phyloP scores from a whole-genome alignment of 176 grass and related monocot species.

The Oryza punctata region DNA sequence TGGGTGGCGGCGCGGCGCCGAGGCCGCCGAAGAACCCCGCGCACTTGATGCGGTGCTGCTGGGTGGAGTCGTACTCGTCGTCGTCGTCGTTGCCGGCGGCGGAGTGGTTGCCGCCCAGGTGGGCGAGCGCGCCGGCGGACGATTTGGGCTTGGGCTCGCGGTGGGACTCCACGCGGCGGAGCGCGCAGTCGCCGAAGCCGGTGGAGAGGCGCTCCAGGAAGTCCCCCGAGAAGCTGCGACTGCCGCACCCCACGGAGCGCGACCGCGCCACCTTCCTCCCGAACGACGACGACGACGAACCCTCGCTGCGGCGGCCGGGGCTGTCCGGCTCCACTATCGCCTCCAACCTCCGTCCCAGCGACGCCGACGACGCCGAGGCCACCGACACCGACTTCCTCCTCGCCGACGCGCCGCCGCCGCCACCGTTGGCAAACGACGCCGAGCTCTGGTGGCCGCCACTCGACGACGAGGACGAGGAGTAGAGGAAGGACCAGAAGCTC shows the following conservation, averaged over 20 bases:
- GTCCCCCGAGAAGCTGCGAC: conserved; percentile 87
- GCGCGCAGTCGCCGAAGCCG: conserved; percentile 93
- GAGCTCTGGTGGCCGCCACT: conserved; percentile 28
- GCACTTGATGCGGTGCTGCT: conserved; percentile 70
- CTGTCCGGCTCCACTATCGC: conserved; percentile 66
- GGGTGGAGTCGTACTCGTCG: conserved; percentile 39
- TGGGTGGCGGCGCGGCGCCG: conserved; percentile 27
- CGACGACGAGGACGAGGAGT: conserved; percentile 52
- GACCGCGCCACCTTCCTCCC: conserved; percentile 89
- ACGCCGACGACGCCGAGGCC: conserved; percentile 35
- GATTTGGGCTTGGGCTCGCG: conserved; percentile 73
- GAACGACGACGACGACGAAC: conserved; percentile 68
- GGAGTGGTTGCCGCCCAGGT: conserved; percentile 36
- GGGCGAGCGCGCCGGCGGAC: conserved; percentile 26
- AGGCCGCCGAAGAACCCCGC: conserved; percentile 80
- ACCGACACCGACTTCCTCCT: conserved; percentile 63
- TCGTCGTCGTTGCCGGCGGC: conserved; percentile 12
- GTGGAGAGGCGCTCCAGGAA: conserved; percentile 94
- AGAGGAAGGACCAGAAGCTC: conserved; percentile 99
- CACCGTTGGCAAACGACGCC: not conserved
- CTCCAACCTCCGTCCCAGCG: conserved; percentile 39
- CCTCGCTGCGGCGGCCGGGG: conserved; percentile 72
- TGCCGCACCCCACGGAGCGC: conserved; percentile 90
- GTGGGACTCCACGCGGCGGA: conserved; percentile 87
- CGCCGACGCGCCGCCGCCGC: conserved; percentile 6